A percentile compares a stretch with the other conserved stretches of the same genome.
Conservation (phyloP, 2,329 filamentous ascomycete species). For the Alternaria sp. region DNA sequence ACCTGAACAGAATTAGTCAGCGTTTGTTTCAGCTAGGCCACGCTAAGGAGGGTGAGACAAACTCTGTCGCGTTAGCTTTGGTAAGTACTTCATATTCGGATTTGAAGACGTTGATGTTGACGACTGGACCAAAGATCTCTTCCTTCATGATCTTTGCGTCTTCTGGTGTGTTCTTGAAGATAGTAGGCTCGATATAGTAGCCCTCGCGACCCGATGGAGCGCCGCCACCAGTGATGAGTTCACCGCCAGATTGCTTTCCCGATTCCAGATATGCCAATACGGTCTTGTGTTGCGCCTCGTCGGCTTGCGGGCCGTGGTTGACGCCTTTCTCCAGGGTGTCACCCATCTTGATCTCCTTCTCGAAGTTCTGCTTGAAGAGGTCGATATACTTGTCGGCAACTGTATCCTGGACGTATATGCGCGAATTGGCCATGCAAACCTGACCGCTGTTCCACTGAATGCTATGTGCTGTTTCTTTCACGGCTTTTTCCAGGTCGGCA, state of each 20-base stretch:
- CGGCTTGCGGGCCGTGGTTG: slow-evolving; percentile 64
- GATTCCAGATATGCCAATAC: slow-evolving; percentile 58
- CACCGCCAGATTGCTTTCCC: slow-evolving; percentile 72
- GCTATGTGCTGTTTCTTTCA: slow-evolving; percentile 60
- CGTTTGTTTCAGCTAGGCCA: slow-evolving; percentile 1
- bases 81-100: slow-evolving; percentile 80
- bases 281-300: slow-evolving; percentile 60
- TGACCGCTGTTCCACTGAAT: slow-evolving; percentile 66
- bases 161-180: slow-evolving; percentile 79
- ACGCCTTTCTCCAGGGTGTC: slow-evolving; percentile 77
- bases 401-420: slow-evolving; percentile 64
- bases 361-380: slow-evolving; percentile 49
- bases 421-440: slow-evolving; percentile 66
- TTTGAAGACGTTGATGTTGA: slow-evolving; percentile 79
- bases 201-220: slow-evolving; percentile 42
- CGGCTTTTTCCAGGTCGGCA: slow-evolving; percentile 78
- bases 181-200: slow-evolving; percentile 72
- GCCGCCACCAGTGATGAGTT: slow-evolving; percentile 42
- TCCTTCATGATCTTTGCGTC: slow-evolving; percentile 83
- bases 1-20: slow-evolving; percentile 49
- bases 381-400: slow-evolving; percentile 58
- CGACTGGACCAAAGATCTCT: slow-evolving; percentile 85
- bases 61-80: slow-evolving; percentile 80
- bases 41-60: slow-evolving; percentile 7
- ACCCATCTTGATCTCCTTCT: slow-evolving; percentile 47